These are phyloP conservation scores for Cynara cardunculus DNA, from an alignment of 129 eudicot species.

Conservation along the genomic window DNA sequence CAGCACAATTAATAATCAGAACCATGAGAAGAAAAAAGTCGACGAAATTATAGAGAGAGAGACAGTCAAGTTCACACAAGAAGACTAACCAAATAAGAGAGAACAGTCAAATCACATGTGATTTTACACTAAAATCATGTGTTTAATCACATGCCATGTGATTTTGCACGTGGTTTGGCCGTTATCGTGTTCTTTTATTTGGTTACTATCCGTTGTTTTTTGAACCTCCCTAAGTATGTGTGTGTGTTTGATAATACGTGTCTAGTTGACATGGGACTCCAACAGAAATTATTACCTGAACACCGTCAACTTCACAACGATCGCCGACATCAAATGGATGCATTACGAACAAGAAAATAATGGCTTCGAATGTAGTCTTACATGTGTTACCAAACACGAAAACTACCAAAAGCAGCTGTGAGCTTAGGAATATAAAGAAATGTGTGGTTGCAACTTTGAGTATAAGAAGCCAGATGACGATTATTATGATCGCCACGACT, in stretches of 20 bases:
- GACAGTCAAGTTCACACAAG: too few relatives aligned
- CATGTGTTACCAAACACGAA: conserved; percentile 81
- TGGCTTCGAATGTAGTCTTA: conserved; percentile 91
- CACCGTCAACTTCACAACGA: conserved; percentile 70
- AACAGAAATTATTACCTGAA: conserved; percentile 45
- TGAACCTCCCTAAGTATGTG: too few relatives aligned
- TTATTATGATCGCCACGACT: conserved; percentile 45
- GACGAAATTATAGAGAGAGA: too few relatives aligned
- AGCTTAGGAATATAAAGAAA: conserved; percentile 65
- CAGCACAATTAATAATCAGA: neutral
- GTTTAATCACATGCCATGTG: too few relatives aligned
- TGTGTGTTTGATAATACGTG: neutral
- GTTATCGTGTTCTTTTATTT: too few relatives aligned
- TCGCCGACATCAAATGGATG: conserved; percentile 90
- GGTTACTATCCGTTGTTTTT: too few relatives aligned
- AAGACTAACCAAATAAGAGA: too few relatives aligned
- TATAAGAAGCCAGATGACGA: conserved; percentile 72
- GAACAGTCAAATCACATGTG: too few relatives aligned
- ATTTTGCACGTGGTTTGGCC: too few relatives aligned
- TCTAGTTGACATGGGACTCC: neutral
- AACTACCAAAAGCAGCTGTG: conserved; percentile 62
- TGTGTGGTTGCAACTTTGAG: conserved; percentile 69
- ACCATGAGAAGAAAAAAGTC: neutral
- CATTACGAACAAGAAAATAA: conserved; percentile 76
- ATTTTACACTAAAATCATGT: too few relatives aligned